phyloP scores from a whole-genome alignment of 352 stramenopile genomes.

The Paralagenidium karlingii region DNA sequence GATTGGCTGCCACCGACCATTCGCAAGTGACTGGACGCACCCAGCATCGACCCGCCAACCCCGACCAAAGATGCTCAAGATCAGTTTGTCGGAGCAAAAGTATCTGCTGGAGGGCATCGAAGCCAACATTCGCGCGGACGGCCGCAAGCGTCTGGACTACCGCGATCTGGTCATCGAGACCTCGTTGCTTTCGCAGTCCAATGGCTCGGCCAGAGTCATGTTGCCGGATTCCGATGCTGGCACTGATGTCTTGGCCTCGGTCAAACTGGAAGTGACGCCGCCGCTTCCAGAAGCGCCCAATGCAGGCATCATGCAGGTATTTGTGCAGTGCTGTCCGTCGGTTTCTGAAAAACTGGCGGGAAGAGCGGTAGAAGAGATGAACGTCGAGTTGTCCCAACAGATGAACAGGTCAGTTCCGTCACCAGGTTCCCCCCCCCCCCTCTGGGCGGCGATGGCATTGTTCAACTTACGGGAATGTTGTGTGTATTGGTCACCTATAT shows the following conservation, averaged over 20 bases:
- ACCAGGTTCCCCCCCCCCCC: not conserved
- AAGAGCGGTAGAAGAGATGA: conserved; percentile 57
- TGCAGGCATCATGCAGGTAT: conserved; percentile 33
- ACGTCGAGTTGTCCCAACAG: conserved; percentile 65
- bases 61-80: conserved; percentile 80
- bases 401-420: conserved; percentile 28
- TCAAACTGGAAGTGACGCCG: conserved; percentile 59
- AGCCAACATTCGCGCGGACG: conserved; percentile 56
- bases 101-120: conserved; percentile 64
- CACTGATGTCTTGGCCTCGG: conserved; percentile 62
- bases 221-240: conserved; percentile 28
- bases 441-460: not conserved
- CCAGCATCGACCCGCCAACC: too few species aligned
- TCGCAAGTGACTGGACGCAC: too few species aligned
- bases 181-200: conserved; percentile 58
- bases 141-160: conserved; percentile 46
- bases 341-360: conserved; percentile 62
- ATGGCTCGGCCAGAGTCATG: conserved; percentile 60
- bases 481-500: not conserved
- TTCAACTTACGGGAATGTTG: not conserved
- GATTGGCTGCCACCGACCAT: too few species aligned
- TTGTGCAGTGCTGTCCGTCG: conserved; percentile 53
- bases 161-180: conserved; percentile 51
- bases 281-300: conserved; percentile 28
- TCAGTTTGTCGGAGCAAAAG: conserved; percentile 56